These are phyloP conservation scores for Phytophthora fragariae DNA, from an alignment of 352 stramenopile species.

Conservation along the genomic window DNA sequence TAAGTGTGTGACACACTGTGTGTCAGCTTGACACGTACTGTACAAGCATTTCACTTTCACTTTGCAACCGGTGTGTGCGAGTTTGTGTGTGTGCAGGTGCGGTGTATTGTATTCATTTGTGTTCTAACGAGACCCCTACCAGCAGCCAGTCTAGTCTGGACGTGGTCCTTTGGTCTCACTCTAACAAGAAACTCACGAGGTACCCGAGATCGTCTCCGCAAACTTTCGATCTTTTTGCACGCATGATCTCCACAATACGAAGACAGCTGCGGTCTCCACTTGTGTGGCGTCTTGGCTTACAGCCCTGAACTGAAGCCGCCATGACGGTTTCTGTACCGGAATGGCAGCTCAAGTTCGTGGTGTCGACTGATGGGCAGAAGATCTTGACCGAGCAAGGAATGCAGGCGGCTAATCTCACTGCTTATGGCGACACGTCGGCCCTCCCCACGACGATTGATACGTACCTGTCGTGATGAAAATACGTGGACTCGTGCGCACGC, in stretches of 20 bases:
- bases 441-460: slow-evolving; percentile 29
- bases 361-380: slow-evolving; percentile 38
- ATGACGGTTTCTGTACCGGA: too few relatives aligned
- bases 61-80: too few relatives aligned
- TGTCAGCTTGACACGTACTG: too few relatives aligned
- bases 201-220: too few relatives aligned
- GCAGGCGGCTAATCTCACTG: slow-evolving; percentile 36
- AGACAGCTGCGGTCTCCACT: not conserved
- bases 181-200: too few relatives aligned
- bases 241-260: slow-evolving; percentile 1
- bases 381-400: slow-evolving; percentile 39
- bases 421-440: slow-evolving; percentile 32
- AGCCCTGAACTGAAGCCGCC: slow-evolving; percentile 5
- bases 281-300: slow-evolving; percentile 4
- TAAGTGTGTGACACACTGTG: not conserved
- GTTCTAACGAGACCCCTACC: too few relatives aligned
- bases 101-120: too few relatives aligned
- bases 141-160: too few relatives aligned
- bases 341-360: slow-evolving; percentile 25
- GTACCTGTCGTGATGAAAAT: slow-evolving; percentile 36
- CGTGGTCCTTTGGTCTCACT: too few relatives aligned
- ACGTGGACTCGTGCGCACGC: not conserved
- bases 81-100: too few relatives aligned
- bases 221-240: not conserved
- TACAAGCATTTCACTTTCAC: too few relatives aligned